Base-by-base conservation (phyloP, 2,329 filamentous ascomycete species). In the Cercospora zeina region DNA sequence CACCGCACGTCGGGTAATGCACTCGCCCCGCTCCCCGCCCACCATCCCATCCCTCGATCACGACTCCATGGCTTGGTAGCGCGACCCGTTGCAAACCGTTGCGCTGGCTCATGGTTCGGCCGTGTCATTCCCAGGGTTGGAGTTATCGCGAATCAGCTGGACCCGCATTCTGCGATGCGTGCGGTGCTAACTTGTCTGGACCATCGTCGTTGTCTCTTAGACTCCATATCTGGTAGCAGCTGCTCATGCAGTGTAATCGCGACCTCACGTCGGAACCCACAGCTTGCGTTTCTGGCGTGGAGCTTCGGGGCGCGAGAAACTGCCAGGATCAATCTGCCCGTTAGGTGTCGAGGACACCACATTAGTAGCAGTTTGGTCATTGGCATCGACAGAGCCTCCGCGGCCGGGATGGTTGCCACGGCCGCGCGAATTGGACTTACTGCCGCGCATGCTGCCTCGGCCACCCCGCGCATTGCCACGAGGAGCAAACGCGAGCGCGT, bases 321-420 rank as follows among this genome's bases (percentile, higher is more conserved):
- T 75, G 61, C 75, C 71, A 4, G 75, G 75, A 50, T 77, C 75
- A 50, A 77, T 76, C 39, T 73, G 73, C 9, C 69, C 65, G 31
- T 36, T 45, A 6, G 55, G 37, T 14, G 56, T 10, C 31, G 45
- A n/a, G 16, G 62, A 65, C 9, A 62, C 61, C 27, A 56, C 42
- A 47, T 56, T 39, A 8, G 53, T 54, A 6, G 58, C 62, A 13
- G 54, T 57, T 39, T 60, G 58, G 21, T 39, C 39, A 37, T 54
- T 56, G 13, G 64, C 51, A 42, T 57, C 47, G 13, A 27, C 39
- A 31, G 63, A 67, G 10, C 62, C 67, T 27, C 70, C 70, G 49
- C 72, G 69, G 37, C 64, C 64, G 16, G 13, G 11, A 50, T 59
- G 45, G 58, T 64, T 63, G 10, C 69, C 68, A 57, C 65, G 68